Evolutionary conservation across 768 basidiomycete genomes (phyloP).

Genomic region (Pleurotus tuber-regium): DNA sequence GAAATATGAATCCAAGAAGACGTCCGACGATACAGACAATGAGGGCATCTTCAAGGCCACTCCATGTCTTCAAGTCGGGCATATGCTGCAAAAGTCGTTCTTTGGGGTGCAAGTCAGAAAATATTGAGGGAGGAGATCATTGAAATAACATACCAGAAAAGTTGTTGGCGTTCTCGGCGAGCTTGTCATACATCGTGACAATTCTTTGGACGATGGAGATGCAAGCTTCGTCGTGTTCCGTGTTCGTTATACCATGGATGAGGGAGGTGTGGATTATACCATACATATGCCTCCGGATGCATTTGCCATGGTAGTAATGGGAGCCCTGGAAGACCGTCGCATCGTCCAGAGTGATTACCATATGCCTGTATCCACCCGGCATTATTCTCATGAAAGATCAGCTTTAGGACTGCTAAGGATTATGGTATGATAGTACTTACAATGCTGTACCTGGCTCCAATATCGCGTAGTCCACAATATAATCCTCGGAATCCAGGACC

Average conservation of each 20-base stretch:
- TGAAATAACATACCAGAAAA: background rate
- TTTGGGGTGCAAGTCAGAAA: background rate
- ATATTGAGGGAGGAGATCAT: background rate
- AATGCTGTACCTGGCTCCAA: background rate
- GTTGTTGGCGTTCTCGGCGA: too few species aligned
- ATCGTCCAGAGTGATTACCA: background rate
- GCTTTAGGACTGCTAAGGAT: too few species aligned
- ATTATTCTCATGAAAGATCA: background rate
- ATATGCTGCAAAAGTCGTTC: background rate
- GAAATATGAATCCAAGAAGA: background rate
- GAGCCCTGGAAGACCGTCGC: background rate
- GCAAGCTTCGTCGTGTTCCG: background rate
- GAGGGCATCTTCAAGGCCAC: background rate
- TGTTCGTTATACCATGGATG: background rate
- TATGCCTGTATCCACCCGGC: background rate
- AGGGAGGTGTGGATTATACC: background rate
- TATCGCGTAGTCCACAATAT: background rate
- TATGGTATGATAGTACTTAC: background rate
- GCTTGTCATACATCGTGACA: background rate
- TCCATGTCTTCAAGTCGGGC: background rate
- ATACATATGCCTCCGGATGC: background rate
- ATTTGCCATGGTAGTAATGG: background rate
- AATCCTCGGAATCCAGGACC: background rate
- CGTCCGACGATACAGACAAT: background rate
- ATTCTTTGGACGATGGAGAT: background rate